A percentile compares a stretch with the other conserved stretches of the same genome.
phyloP scores from a whole-genome alignment of 352 stramenopile species.

The Pythium biforme region DNA sequence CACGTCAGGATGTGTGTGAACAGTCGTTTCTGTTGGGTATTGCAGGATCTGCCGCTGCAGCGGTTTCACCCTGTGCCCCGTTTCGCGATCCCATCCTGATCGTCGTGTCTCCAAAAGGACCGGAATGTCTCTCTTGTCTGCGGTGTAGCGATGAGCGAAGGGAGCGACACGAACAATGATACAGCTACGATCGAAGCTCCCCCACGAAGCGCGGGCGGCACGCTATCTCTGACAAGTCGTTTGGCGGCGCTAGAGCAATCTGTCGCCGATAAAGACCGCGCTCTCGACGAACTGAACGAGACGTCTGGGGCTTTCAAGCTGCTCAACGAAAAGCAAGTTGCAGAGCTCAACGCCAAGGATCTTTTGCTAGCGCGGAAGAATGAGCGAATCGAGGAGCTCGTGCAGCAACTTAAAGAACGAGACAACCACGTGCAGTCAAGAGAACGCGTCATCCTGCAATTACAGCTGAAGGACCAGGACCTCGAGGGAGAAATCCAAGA shows the following conservation, averaged over 20 bases:
- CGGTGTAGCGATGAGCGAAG: not conserved
- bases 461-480: slow-evolving; percentile 23
- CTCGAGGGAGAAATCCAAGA: slow-evolving; percentile 32
- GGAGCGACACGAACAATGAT: not conserved
- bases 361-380: slow-evolving; percentile 53
- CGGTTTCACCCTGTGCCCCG: not conserved
- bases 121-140: not conserved
- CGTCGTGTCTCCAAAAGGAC: not conserved
- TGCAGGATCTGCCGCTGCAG: no score
- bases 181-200: not conserved
- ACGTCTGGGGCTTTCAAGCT: slow-evolving; percentile 37
- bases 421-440: slow-evolving; percentile 17
- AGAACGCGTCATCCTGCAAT: slow-evolving; percentile 2
- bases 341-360: slow-evolving; percentile 72
- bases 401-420: slow-evolving; percentile 40
- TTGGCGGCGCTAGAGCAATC: not conserved
- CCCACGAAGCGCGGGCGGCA: not conserved
- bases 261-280: slow-evolving; percentile 11
- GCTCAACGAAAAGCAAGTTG: slow-evolving; percentile 51
- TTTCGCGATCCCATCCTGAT: not conserved
- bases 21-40: slow-evolving; percentile 1
- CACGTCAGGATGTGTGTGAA: not conserved
- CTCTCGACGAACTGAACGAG: slow-evolving; percentile 24
- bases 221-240: not conserved
- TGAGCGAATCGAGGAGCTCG: slow-evolving; percentile 61